phyloP scores from a whole-genome alignment of 1,284 basidiomycete species.

The Apiotrichum montevideense region DNA sequence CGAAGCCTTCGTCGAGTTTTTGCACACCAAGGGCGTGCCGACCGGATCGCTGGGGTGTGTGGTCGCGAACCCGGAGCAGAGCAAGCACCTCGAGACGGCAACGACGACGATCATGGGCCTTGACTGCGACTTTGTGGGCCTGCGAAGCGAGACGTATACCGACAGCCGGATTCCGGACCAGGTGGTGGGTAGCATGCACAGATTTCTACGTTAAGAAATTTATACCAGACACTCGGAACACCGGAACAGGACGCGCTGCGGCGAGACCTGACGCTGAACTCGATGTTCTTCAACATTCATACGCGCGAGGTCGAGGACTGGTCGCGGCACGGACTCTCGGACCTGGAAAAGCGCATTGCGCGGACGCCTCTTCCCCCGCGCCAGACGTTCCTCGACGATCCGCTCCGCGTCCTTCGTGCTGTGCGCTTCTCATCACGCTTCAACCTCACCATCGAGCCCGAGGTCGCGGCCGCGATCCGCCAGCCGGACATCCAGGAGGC shows the following conservation, averaged over 20 bases:
- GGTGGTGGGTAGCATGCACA: conserved; percentile 55
- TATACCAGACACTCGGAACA: conserved; percentile 74
- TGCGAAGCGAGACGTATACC: conserved; percentile 88
- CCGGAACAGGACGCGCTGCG: conserved; percentile 85
- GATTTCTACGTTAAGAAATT: no score
- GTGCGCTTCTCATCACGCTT: conserved; percentile 88
- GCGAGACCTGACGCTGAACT: conserved; percentile 92
- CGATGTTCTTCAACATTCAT: conserved; percentile 95
- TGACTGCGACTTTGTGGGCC: conserved; percentile 90
- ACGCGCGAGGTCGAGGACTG: conserved; percentile 81
- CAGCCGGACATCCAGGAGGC: conserved; percentile 68
- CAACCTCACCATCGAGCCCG: conserved; percentile 70
- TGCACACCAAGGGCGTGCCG: conserved; percentile 54
- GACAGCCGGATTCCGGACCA: conserved; percentile 82
- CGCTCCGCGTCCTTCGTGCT: conserved; percentile 82
- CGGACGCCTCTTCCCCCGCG: conserved; percentile 81
- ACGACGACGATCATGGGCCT: conserved; percentile 76
- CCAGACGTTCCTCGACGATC: conserved; percentile 91
- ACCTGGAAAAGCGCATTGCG: conserved; percentile 72
- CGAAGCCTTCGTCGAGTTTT: conserved; percentile 64
- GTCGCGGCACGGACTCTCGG: conserved; percentile 76
- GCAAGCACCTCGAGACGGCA: conserved; percentile 96
- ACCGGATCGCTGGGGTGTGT: conserved; percentile 68
- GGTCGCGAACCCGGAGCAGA: conserved; percentile 92
- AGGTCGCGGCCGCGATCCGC: conserved; percentile 61